Evolutionary conservation across 176 grass and related monocot species (phyloP).

Genomic region (Carex myosuroides): DNA sequence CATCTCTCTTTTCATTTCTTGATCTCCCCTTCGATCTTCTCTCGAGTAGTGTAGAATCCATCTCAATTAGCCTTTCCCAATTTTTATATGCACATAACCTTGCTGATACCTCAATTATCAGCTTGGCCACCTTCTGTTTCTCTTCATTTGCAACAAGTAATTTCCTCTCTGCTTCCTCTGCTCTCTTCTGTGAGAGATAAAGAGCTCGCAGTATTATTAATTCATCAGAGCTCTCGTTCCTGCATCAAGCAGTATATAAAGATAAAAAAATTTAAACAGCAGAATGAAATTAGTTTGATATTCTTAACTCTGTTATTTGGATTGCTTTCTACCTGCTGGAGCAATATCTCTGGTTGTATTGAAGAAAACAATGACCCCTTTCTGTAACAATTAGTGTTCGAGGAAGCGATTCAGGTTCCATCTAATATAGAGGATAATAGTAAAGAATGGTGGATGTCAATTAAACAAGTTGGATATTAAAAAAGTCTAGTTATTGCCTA

Average conservation of each 20-base stretch:
- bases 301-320: neutral
- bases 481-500: slow-evolving; percentile 3
- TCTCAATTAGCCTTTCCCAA: slow-evolving; percentile 1
- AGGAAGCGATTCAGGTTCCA: neutral
- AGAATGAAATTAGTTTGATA: neutral
- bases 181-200: slow-evolving; percentile 15
- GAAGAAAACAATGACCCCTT: neutral
- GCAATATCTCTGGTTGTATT: neutral
- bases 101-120: slow-evolving; percentile 11
- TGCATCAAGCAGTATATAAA: neutral
- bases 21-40: slow-evolving; percentile 1
- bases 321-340: neutral
- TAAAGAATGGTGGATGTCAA: neutral
- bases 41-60: neutral
- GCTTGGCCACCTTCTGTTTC: neutral
- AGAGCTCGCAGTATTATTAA: slow-evolving; percentile 5
- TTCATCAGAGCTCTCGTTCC: neutral
- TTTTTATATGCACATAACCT: neutral
- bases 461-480: neutral
- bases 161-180: slow-evolving; percentile 21
- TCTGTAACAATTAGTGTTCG: neutral
- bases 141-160: neutral
- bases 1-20: slow-evolving; percentile 1
- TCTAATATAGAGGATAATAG: neutral
- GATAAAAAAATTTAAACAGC: neutral